A percentile compares a stretch with the other conserved stretches of the same genome.
These are phyloP conservation scores for Rhodotorula taiwanensis DNA, from an alignment of 768 basidiomycete species.

Conservation along the genomic window DNA sequence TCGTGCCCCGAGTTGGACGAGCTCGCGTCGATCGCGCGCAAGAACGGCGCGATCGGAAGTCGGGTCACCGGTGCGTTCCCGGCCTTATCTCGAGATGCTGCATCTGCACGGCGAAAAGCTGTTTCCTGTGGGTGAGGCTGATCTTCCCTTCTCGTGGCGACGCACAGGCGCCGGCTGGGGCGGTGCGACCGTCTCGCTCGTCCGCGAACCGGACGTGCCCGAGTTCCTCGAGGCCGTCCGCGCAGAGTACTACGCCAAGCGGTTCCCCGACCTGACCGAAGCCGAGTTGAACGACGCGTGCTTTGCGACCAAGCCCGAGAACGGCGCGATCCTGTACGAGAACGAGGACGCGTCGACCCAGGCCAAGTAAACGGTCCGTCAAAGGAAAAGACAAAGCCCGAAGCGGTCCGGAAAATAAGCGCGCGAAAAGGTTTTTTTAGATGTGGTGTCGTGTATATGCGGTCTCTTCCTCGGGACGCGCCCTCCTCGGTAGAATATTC, in stretches of 20 bases:
- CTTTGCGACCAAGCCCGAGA: slow-evolving; percentile 76
- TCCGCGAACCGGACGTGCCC: slow-evolving; percentile 58
- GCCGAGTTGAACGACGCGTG: slow-evolving; percentile 60
- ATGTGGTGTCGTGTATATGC: too few species aligned
- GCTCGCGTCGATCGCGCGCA: slow-evolving; percentile 56
- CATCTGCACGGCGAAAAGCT: too few species aligned
- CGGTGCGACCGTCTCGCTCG: slow-evolving; percentile 76
- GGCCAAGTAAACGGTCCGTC: too few species aligned
- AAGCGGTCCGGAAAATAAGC: too few species aligned
- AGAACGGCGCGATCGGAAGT: slow-evolving; percentile 70
- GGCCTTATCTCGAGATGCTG: too few species aligned
- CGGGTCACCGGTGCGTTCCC: slow-evolving; percentile 64
- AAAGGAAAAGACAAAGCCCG: too few species aligned
- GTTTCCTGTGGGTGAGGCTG: neutral
- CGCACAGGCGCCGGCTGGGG: slow-evolving; percentile 77
- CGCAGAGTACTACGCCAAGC: slow-evolving; percentile 51
- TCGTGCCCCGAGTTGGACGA: slow-evolving; percentile 60
- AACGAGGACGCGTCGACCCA: neutral
- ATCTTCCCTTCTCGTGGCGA: neutral
- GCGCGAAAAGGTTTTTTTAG: too few species aligned
- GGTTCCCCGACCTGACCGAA: slow-evolving; percentile 59
- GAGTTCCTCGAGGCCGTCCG: slow-evolving; percentile 60
- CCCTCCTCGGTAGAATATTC: too few species aligned
- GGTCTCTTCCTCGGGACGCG: too few species aligned
- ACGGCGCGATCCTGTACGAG: slow-evolving; percentile 58